These are phyloP conservation scores for Phytopythium mirpurense DNA, from an alignment of 352 stramenopile species.

Conservation along the genomic window DNA sequence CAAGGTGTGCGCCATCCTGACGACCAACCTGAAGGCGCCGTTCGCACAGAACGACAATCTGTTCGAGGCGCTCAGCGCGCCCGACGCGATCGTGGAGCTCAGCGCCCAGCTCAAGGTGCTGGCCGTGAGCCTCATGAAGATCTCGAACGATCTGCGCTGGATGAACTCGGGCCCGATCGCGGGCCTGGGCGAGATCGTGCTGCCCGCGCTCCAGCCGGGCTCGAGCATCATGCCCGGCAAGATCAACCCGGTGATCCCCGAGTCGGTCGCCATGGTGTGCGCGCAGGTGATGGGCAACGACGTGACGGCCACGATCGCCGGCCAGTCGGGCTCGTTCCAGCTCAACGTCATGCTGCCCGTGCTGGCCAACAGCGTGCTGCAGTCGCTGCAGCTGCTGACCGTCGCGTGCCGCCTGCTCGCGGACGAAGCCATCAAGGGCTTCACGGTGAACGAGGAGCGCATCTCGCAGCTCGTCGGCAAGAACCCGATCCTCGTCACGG, in stretches of 20 bases:
- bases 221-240: constrained; percentile 97
- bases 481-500: constrained; percentile 55
- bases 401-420: constrained; percentile 34
- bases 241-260: constrained; percentile 88
- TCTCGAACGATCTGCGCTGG: constrained; percentile 92
- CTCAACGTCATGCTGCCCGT: constrained; percentile 62
- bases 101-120: constrained; percentile 90
- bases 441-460: constrained; percentile 33
- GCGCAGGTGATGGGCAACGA: constrained; percentile 57
- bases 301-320: constrained; percentile 42
- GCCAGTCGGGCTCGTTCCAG: constrained; percentile 46
- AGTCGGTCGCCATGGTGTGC: constrained; percentile 51
- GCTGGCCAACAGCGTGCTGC: constrained; percentile 41
- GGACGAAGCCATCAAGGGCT: constrained; percentile 39
- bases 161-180: constrained; percentile 91
- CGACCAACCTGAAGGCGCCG: constrained; percentile 23
- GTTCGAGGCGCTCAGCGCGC: constrained; percentile 88
- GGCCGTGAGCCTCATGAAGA: constrained; percentile 91
- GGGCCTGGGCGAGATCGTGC: constrained; percentile 89
- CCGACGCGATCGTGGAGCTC: constrained; percentile 91
- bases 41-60: constrained; percentile 52
- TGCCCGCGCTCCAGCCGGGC: constrained; percentile 91
- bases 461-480: constrained; percentile 44
- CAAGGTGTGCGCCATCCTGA: constrained; percentile 36
- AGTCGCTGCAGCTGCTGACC: constrained; percentile 36